phyloP scores from a whole-genome alignment of 2,329 filamentous ascomycete genomes.

The Nigrospora oryzae region DNA sequence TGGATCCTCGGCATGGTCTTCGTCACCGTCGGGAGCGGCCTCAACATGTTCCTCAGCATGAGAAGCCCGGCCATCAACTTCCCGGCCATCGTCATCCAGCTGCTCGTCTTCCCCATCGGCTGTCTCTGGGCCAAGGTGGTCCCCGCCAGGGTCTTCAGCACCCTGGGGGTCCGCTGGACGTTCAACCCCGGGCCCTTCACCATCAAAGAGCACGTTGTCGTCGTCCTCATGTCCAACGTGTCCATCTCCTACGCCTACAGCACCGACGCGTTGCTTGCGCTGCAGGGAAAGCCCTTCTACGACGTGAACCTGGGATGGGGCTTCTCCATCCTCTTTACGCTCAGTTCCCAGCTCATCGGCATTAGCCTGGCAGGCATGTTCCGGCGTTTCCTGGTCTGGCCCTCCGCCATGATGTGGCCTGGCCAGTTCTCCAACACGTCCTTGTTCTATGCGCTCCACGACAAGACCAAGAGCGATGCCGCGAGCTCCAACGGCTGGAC shows the following conservation, averaged over 20 bases:
- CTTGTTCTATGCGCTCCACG: constrained; percentile 35
- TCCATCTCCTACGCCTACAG: constrained; percentile 27
- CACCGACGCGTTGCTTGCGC: constrained; percentile 28
- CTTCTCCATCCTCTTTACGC: constrained; percentile 37
- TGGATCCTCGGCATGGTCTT: constrained; percentile 36
- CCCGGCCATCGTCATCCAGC: constrained; percentile 26
- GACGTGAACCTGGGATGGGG: constrained; percentile 35
- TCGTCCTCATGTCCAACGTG: constrained; percentile 35
- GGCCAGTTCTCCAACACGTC: constrained; percentile 36
- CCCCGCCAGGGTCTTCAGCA: constrained; percentile 29
- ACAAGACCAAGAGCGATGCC: constrained; percentile 30
- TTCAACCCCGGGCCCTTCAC: constrained; percentile 35
- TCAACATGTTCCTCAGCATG: constrained; percentile 27
- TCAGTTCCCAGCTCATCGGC: constrained; percentile 44
- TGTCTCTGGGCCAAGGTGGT: constrained; percentile 31
- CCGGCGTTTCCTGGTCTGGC: constrained; percentile 36
- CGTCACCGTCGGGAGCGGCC: constrained; percentile 29
- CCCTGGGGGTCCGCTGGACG: constrained; percentile 32
- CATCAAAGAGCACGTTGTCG: constrained; percentile 35
- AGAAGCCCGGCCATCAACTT: constrained; percentile 25
- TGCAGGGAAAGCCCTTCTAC: constrained; percentile 31
- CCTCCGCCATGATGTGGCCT: constrained; percentile 43
- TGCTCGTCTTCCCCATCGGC: constrained; percentile 35
- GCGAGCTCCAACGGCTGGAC: constrained; percentile 32
- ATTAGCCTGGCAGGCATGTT: constrained; percentile 42